Conservation (phyloP, 331 rosid species). For the Prunus yedoensis region DNA sequence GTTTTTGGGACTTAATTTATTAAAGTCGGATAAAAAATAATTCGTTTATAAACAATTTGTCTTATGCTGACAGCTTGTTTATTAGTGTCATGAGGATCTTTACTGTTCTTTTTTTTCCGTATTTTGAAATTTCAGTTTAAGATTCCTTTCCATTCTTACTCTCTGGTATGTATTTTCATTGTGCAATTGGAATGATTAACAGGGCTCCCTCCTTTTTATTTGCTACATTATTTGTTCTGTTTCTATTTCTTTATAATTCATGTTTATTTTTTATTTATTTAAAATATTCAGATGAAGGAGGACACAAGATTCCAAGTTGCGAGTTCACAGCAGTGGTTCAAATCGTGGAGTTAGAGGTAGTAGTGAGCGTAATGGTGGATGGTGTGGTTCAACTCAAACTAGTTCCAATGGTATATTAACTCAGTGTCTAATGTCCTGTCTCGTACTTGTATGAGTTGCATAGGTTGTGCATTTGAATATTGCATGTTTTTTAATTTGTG, state of each 20-base stretch:
- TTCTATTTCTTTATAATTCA: not conserved
- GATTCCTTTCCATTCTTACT: not conserved
- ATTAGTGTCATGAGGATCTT: not conserved
- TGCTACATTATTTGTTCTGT: not conserved
- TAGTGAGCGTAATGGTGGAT: slow-evolving; percentile 28
- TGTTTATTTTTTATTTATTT: not conserved
- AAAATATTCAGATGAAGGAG: slow-evolving; percentile 54
- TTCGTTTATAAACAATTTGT: too few relatives aligned
- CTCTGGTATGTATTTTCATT: not conserved
- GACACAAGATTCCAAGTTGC: slow-evolving; percentile 35
- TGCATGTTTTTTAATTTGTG: slow-evolving; percentile 35
- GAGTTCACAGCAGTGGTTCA: slow-evolving; percentile 9
- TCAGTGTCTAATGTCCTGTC: slow-evolving; percentile 1
- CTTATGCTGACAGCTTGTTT: too few relatives aligned
- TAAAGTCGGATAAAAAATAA: not conserved
- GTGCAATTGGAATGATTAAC: not conserved
- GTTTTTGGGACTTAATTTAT: not conserved
- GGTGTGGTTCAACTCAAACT: slow-evolving; percentile 33
- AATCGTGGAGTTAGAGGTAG: slow-evolving; percentile 36
- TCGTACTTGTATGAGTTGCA: slow-evolving; percentile 1
- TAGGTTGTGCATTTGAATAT: slow-evolving; percentile 15
- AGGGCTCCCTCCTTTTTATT: not conserved
- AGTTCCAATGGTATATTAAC: slow-evolving; percentile 49
- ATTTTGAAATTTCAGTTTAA: not conserved
- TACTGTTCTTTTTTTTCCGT: not conserved